Conservation (phyloP, 2,329 filamentous ascomycete species). For the Cordyceps cateniannulata region DNA sequence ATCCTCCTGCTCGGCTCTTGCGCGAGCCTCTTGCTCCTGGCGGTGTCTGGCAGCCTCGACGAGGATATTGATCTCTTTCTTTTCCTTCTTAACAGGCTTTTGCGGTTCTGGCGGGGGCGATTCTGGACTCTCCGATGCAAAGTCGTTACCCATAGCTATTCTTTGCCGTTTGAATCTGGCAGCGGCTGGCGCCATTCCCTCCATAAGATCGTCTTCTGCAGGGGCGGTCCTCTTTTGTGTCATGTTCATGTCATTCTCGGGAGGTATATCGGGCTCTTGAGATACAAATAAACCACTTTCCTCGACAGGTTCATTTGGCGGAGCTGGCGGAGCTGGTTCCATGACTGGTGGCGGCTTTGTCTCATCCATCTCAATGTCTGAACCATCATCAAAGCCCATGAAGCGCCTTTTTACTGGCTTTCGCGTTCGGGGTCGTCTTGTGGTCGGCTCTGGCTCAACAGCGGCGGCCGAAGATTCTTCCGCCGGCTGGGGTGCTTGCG, state of each 20-base stretch:
- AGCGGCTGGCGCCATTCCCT: constrained; percentile 68
- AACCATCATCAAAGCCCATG: constrained; percentile 58
- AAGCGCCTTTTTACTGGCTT: constrained; percentile 52
- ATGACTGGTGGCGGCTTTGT: constrained; percentile 13
- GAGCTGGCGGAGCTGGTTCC: constrained; percentile 2
- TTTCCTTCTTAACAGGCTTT: constrained; percentile 40
- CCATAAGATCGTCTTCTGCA: constrained; percentile 53
- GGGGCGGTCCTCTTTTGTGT: constrained; percentile 42
- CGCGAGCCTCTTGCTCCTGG: constrained; percentile 60
- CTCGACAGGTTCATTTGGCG: constrained; percentile 19
- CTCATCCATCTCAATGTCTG: constrained; percentile 32
- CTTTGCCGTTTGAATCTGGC: constrained; percentile 74
- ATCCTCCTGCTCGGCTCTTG: constrained; percentile 47
- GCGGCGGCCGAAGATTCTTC: neutral
- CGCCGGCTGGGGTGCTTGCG: constrained; percentile 7
- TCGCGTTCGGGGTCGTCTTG: constrained; percentile 29
- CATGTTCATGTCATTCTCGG: constrained; percentile 20
- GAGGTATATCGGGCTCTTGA: constrained; percentile 32
- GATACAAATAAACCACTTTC: constrained; percentile 51
- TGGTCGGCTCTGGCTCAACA: constrained; percentile 14
- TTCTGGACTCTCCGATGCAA: constrained; percentile 25
- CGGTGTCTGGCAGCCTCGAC: constrained; percentile 55
- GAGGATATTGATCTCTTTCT: constrained; percentile 61
- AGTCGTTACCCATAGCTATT: constrained; percentile 50
- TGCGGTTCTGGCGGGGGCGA: constrained; percentile 14